Evolutionary conservation across 2,329 filamentous ascomycete species (phyloP), one percentile per base, ranked within the genome.

Genomic region (Calonectria multiphialidica): DNA sequence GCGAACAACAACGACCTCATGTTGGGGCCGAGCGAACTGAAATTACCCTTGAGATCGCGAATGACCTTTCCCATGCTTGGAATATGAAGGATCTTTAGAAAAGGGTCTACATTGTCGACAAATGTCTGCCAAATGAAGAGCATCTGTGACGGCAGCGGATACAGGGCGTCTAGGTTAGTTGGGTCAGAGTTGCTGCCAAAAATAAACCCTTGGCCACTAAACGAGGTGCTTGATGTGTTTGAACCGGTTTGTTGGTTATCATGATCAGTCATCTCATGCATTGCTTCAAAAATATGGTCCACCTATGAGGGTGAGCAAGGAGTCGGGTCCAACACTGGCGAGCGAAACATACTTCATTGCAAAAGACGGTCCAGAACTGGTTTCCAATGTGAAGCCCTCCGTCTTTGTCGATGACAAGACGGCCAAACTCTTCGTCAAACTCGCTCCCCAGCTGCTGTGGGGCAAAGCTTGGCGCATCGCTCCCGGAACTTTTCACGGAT

Each of bases 291-390:
- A 42, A 82, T 81, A 18, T 81, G 79, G 53, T 81, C 79, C 5
- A 82, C 80, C 80, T 74, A 25, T 76, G 6, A 76, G 72, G 25
- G 45, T 53, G 5, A 45, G 47, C 21, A 1, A 28, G 15, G 5
- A 18, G 28, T 8, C 3, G 15, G 13, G 9, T 1, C 3, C 0
- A 15, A n/a, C 18, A 37, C 2, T 33, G 15, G n/a, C n/a, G n/a
- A n/a, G 0, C 6, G 18, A 28, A 35, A 33, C 71, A 13, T 64
- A 80, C 80, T 71, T 82, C 80, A 21, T 71, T 66, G 49, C 81
- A 82, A 53, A 82, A 82, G 8, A 82, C 76, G 5, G 80, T 73
- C 81, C 81, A 82, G 65, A 82, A 82, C 0, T 77, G 75, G 15
- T 81, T 82, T 18, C 77, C 80, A 21, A 81, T 76, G 37, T 79